phyloP scores from a whole-genome alignment of 2,329 filamentous ascomycete species.

The Cercospora citrullina region DNA sequence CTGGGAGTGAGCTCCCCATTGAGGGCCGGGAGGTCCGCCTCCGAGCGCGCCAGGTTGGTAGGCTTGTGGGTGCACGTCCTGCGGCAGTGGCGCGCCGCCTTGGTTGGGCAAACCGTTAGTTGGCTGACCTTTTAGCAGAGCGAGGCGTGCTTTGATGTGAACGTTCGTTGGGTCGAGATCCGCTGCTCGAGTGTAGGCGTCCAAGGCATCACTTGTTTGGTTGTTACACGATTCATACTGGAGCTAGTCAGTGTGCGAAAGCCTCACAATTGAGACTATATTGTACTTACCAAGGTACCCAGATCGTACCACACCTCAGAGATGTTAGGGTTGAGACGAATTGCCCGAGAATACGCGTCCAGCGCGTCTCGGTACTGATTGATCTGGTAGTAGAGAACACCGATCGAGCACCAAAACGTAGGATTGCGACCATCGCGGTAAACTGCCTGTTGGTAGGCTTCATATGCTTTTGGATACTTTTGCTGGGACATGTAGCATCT shows the following conservation, averaged over 20 bases:
- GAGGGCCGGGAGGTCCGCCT: constrained; percentile 78
- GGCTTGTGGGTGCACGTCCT: constrained; percentile 92
- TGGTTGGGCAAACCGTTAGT: constrained; percentile 68
- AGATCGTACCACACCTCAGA: constrained; percentile 99
- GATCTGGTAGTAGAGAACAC: constrained; percentile 98
- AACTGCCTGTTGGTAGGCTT: constrained; percentile 97
- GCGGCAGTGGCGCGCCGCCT: constrained; percentile 78
- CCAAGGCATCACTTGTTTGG: constrained; percentile 91
- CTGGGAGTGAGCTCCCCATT: constrained; percentile 80
- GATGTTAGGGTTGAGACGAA: constrained; percentile 94
- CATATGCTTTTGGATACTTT: constrained; percentile 97
- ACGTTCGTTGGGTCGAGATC: constrained; percentile 91
- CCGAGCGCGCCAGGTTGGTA: constrained; percentile 78
- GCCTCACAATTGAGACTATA: neutral
- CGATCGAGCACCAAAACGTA: constrained; percentile 99
- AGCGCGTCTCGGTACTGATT: constrained; percentile 98
- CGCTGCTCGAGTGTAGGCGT: constrained; percentile 91
- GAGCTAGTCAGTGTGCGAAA: constrained; percentile 36
- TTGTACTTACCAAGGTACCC: constrained; percentile 77
- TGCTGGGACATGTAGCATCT: constrained; percentile 99
- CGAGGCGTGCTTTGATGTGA: constrained; percentile 92
- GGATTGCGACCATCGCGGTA: constrained; percentile 97
- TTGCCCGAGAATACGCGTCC: constrained; percentile 95
- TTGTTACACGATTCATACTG: constrained; percentile 99
- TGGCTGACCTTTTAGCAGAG: constrained; percentile 78